Evolutionary conservation across 1,284 basidiomycete genomes (phyloP).

Genomic region (Mrakiaceae sp.): DNA sequence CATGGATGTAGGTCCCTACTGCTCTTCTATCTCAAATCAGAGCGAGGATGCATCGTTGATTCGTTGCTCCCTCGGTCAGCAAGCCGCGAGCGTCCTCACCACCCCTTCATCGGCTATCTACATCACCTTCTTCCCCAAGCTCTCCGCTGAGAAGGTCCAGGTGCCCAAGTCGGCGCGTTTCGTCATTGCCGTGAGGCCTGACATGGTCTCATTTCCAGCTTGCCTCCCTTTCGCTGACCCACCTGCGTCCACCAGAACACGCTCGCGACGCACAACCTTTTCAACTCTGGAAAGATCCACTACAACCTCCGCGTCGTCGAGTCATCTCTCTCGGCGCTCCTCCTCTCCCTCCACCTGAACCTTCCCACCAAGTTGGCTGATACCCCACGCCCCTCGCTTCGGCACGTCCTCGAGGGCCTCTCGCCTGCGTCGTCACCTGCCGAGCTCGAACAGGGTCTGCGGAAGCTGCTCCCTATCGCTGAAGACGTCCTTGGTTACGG

Average conservation of each 20-base stretch:
- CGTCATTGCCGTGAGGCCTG: conserved; percentile 40
- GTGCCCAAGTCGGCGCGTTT: conserved; percentile 28
- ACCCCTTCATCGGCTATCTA: conserved; percentile 58
- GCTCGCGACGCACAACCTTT: conserved; percentile 6
- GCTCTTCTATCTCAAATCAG: not conserved
- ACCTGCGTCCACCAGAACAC: not conserved
- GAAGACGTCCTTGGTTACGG: conserved; percentile 42
- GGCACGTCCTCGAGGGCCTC: conserved; percentile 8
- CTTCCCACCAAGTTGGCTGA: not conserved
- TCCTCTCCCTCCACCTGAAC: not conserved
- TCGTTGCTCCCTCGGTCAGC: conserved; percentile 34
- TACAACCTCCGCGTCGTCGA: conserved; percentile 7
- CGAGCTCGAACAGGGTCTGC: conserved; percentile 40
- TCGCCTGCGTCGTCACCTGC: too few species aligned
- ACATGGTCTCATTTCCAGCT: not conserved
- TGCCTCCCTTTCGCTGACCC: not conserved
- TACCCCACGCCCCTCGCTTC: not conserved
- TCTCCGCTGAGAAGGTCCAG: conserved; percentile 52
- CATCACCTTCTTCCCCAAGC: conserved; percentile 66
- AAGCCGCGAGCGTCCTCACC: conserved; percentile 68
- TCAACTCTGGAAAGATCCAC: conserved; percentile 1
- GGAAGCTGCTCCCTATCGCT: conserved; percentile 42
- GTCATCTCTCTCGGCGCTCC: not conserved
- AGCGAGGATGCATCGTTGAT: not conserved
- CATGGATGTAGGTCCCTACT: conserved; percentile 40